Evolutionary conservation across 495 filamentous ascomycete genomes (phyloP), one percentile per base, ranked within the genome.

Genomic region (Friedmanniomyces endolithicus): DNA sequence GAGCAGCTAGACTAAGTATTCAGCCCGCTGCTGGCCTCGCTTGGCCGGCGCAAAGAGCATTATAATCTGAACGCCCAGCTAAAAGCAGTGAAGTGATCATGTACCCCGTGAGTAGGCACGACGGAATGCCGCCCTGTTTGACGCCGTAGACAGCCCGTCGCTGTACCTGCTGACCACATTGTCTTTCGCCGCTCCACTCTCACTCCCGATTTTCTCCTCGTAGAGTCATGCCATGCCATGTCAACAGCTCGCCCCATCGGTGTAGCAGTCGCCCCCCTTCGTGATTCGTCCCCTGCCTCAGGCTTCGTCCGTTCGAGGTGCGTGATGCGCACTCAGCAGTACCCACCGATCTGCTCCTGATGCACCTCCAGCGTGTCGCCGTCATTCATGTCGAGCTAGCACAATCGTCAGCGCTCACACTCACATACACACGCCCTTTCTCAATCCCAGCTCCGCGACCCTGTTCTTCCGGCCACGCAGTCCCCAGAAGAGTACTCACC

Each of bases 301-400:
- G n/a, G n/a, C n/a, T n/a, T n/a, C n/a, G n/a, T n/a, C n/a, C n/a
- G n/a, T n/a, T n/a, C n/a, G n/a, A n/a, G n/a, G n/a, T n/a, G n/a
- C n/a, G n/a, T n/a, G n/a, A n/a, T n/a, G n/a, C n/a, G n/a, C n/a
- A 25, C 43, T 55, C 27, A 46, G 24, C 49, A 66, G 27, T 53
- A 62, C 22, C 76, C 67, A 53, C 92, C 94, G 53, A 97, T 94
- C 68, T 99, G 94, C 67, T 99, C 94, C 63, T 97, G 94, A 71
- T 97, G 94, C 24, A 99, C 94, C 65, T 99, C 94, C 9, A 99
- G 80, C 1, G 87, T 94, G 64, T 99, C 94, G 16, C 94, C 92
- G 60, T 99, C 94, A 61, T 81, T 75, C 92, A 98, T 97, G 33
- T 97, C 92, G 44, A 98, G 82, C 92, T 98, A 41, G 40, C n/a